Conservation (phyloP, 2,329 filamentous ascomycete genomes). For the Pseudopyrenochaeta lycopersici region DNA sequence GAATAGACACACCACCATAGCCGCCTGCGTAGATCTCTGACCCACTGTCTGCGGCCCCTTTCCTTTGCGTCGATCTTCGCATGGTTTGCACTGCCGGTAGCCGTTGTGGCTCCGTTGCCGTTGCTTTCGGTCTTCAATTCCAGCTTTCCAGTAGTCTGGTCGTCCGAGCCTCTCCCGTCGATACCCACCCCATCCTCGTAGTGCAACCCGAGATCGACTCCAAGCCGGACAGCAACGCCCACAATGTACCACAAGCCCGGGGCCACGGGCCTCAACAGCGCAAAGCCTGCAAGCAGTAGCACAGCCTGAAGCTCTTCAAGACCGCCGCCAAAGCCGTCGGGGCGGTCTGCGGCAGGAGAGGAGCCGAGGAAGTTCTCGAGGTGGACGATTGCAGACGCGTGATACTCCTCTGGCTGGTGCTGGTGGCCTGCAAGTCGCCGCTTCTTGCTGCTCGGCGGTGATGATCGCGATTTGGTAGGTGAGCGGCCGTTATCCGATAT, state of each 20-base stretch:
- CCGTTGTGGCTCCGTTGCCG: constrained; percentile 19
- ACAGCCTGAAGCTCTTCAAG: constrained; percentile 95
- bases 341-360: constrained; percentile 64
- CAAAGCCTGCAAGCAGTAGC: constrained; percentile 87
- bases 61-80: constrained; percentile 61
- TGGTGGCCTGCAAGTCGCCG: constrained; percentile 62
- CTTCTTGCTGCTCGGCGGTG: constrained; percentile 48
- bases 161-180: constrained; percentile 54
- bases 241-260: constrained; percentile 98
- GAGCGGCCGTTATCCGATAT: constrained; percentile 39
- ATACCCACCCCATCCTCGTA: constrained; percentile 85
- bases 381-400: constrained; percentile 92
- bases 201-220: constrained; percentile 90
- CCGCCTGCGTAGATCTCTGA: constrained; percentile 83
- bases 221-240: constrained; percentile 88
- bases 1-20: constrained; percentile 99
- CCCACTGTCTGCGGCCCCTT: constrained; percentile 78
- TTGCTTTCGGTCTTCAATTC: constrained; percentile 47
- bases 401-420: constrained; percentile 90
- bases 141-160: constrained; percentile 30
- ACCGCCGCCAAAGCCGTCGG: constrained; percentile 79
- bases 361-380: constrained; percentile 83
- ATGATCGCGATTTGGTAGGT: constrained; percentile 36
- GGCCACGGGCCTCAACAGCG: constrained; percentile 82
- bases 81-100: constrained; percentile 28